phyloP scores from a whole-genome alignment of 495 filamentous ascomycete species.

The Sordaria brevicollis region DNA sequence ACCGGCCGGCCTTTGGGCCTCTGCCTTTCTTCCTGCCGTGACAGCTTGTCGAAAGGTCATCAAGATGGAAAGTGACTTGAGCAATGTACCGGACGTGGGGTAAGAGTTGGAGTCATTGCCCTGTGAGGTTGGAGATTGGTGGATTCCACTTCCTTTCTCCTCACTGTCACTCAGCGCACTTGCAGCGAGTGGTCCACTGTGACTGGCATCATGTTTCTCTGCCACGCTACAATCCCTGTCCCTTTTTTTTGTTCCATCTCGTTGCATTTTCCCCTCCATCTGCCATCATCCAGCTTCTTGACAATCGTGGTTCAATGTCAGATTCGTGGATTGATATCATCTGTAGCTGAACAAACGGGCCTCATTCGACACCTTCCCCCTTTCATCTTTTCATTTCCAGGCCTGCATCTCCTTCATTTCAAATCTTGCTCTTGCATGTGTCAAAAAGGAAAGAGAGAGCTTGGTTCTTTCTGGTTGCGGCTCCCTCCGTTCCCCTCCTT shows the following conservation, averaged over 20 bases:
- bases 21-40: background rate
- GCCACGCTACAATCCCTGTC: conserved; percentile 2
- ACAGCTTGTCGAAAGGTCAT: background rate
- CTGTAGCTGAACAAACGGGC: background rate
- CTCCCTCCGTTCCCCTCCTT: background rate
- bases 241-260: background rate
- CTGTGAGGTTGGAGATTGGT: background rate
- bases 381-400: background rate
- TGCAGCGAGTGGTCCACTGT: background rate
- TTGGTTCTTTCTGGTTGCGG: background rate
- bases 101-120: background rate
- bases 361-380: background rate
- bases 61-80: background rate
- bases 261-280: background rate
- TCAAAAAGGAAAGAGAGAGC: background rate
- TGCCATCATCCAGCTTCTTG: background rate
- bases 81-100: conserved; percentile 4
- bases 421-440: background rate
- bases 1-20: background rate
- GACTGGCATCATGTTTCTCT: background rate
- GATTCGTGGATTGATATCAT: background rate
- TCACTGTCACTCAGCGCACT: background rate
- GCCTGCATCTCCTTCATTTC: background rate
- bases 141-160: background rate
- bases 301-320: background rate